These are phyloP conservation scores for Litchi chinensis DNA, from an alignment of 345 rosid genomes.

Conservation along the genomic window DNA sequence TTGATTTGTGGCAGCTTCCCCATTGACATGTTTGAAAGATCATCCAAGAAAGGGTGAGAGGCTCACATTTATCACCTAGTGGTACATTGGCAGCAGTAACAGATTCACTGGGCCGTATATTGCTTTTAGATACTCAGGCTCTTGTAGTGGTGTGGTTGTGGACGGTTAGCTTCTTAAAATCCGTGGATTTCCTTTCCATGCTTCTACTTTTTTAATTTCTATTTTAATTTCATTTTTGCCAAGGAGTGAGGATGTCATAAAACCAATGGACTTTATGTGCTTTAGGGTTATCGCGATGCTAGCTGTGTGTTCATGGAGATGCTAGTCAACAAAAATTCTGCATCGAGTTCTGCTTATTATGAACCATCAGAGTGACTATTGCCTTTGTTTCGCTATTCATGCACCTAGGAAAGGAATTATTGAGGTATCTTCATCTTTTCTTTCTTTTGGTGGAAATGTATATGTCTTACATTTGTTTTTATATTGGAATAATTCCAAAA, in stretches of 20 bases:
- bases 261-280: conserved; percentile 8
- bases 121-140: conserved; percentile 93
- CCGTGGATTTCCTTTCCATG: neutral
- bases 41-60: conserved; percentile 94
- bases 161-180: conserved; percentile 61
- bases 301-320: conserved; percentile 93
- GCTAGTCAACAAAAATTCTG: conserved; percentile 61
- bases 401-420: conserved; percentile 95
- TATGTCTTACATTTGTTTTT: neutral
- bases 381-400: conserved; percentile 94
- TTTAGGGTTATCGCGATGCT: conserved; percentile 95
- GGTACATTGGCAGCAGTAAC: conserved; percentile 98
- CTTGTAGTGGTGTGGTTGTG: conserved; percentile 91
- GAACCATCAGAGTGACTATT: conserved; percentile 71
- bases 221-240: neutral
- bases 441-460: neutral
- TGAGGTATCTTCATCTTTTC: conserved; percentile 51
- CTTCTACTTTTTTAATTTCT: neutral
- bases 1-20: conserved; percentile 65
- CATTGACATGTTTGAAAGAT: conserved; percentile 95
- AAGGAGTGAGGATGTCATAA: neutral
- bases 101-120: conserved; percentile 96
- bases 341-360: conserved; percentile 48
- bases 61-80: conserved; percentile 85
- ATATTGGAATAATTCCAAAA: too few species aligned